Evolutionary conservation across 2,329 filamentous ascomycete species (phyloP).

Genomic region (Pyrenochaeta sp.): DNA sequence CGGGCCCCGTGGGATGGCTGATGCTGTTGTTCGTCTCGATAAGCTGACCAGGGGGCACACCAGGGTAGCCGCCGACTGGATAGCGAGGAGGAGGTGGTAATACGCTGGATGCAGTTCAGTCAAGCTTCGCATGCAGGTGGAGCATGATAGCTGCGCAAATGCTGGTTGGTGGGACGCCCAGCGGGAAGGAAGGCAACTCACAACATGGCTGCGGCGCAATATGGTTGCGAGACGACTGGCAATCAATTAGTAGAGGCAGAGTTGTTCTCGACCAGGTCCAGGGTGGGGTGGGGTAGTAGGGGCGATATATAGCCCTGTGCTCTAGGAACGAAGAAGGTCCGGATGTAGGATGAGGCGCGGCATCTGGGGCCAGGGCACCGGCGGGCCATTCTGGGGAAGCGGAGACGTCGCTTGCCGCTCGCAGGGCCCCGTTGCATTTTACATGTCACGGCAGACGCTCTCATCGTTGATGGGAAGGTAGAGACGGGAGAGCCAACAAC

Average conservation of each 20-base stretch:
- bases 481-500: not conserved
- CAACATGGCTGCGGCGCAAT: constrained; percentile 47
- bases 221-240: constrained; percentile 19
- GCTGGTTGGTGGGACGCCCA: constrained; percentile 26
- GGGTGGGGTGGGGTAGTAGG: constrained; percentile 4
- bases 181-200: constrained; percentile 33
- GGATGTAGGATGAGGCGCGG: constrained; percentile 10
- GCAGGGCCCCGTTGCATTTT: not conserved
- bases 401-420: constrained; percentile 5
- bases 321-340: not conserved
- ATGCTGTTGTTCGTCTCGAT: constrained; percentile 95
- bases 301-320: constrained; percentile 4
- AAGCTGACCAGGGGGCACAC: constrained; percentile 75
- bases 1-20: constrained; percentile 78
- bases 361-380: constrained; percentile 1
- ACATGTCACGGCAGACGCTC: not conserved
- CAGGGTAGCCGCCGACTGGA: constrained; percentile 77
- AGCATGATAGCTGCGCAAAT: constrained; percentile 34
- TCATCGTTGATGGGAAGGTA: not conserved
- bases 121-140: constrained; percentile 24
- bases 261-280: constrained; percentile 19
- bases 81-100: constrained; percentile 87
- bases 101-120: constrained; percentile 58
- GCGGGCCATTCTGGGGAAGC: constrained; percentile 24
- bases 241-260: constrained; percentile 22